Base-by-base conservation (phyloP, 257 asterid species). In the Solanum chmielewskii region DNA sequence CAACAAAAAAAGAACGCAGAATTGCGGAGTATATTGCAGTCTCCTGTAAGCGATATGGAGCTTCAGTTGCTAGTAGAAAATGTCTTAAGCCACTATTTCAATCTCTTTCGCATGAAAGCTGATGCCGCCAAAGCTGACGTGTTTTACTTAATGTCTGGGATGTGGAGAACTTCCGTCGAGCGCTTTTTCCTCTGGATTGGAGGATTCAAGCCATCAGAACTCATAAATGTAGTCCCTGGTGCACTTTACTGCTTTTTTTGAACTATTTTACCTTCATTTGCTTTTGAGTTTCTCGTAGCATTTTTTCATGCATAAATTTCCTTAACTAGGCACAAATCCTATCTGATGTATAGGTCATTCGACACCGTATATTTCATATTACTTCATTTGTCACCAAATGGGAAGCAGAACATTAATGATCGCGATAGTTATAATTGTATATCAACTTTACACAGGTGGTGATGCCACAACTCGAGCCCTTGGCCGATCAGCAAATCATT, bases 151-250 rank as follows among this genome's bases (percentile, higher is more conserved):
- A 94, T 92, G 11, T 97, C 95, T 6, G 99, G 99, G 60, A 88
- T 90, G 88, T 97, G 99, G 99, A 91, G 91, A 90, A 93, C 99
- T 56, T 87, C 99, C 0, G 94, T 95, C 39, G 84, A 97, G 92
- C 95, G 97, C 4, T 93, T 97, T 78, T 93, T 97, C 91, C 95
- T 93, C 4, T 97, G 99, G 99, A 92, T 97, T 47, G 99, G 99
- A 86, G 99, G 99, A n/a, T 96, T 93, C 88, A 89, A 93, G 4
- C 99, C 99, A 25, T 97, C 99, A 14, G 98, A 95, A 87, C 95
- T 97, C 91, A 93, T 97, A 23, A 96, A 90, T 29, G 99, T 97
- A 89, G 85, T 83, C 66, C 56, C 41, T 81, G 37, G 49, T 66
- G 20, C 47, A 29, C 56, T 64, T 81, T 29, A 81, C 85, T 49